Percentiles rank a stretch among this genome's conserved stretches.
phyloP scores from a whole-genome alignment of 495 filamentous ascomycete species.

The Pyrenula aspistea region DNA sequence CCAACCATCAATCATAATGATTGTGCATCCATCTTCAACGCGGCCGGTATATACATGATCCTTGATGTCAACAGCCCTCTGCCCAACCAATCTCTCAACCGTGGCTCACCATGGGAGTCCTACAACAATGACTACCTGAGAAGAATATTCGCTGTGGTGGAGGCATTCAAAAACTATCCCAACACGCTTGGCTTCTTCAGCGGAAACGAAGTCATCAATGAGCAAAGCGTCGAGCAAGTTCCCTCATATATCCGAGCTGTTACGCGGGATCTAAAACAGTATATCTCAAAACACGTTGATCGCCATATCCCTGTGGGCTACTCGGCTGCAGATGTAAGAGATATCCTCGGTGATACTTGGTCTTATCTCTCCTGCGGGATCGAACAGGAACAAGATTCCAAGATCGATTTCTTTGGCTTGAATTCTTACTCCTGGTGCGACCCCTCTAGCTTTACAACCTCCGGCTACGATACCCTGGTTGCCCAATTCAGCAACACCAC shows the following conservation, averaged over 20 bases:
- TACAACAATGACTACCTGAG: slow-evolving; percentile 69
- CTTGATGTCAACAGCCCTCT: slow-evolving; percentile 89
- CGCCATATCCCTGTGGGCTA: slow-evolving; percentile 77
- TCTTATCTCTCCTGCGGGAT: slow-evolving; percentile 77
- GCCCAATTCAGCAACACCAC: slow-evolving; percentile 56
- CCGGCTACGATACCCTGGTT: slow-evolving; percentile 62
- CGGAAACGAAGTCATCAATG: slow-evolving; percentile 88
- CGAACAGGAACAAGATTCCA: slow-evolving; percentile 49
- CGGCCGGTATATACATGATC: slow-evolving; percentile 61
- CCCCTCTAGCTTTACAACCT: slow-evolving; percentile 52
- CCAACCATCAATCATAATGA: slow-evolving; percentile 75
- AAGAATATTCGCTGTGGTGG: slow-evolving; percentile 79
- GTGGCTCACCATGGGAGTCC: slow-evolving; percentile 48
- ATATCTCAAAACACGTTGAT: slow-evolving; percentile 59
- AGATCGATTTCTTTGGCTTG: slow-evolving; percentile 78
- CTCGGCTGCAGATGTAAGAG: slow-evolving; percentile 85
- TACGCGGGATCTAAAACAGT: slow-evolving; percentile 76
- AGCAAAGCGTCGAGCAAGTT: slow-evolving; percentile 28
- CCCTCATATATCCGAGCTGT: slow-evolving; percentile 47
- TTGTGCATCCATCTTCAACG: slow-evolving; percentile 87
- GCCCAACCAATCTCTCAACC: slow-evolving; percentile 60
- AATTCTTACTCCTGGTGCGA: slow-evolving; percentile 97
- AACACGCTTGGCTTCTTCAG: slow-evolving; percentile 89
- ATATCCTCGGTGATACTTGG: slow-evolving; percentile 65
- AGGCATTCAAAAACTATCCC: slow-evolving; percentile 87